A percentile compares a stretch with the other conserved stretches of the same genome.
phyloP scores from a whole-genome alignment of 305 asterid genomes.

The Coffea humblotiana region DNA sequence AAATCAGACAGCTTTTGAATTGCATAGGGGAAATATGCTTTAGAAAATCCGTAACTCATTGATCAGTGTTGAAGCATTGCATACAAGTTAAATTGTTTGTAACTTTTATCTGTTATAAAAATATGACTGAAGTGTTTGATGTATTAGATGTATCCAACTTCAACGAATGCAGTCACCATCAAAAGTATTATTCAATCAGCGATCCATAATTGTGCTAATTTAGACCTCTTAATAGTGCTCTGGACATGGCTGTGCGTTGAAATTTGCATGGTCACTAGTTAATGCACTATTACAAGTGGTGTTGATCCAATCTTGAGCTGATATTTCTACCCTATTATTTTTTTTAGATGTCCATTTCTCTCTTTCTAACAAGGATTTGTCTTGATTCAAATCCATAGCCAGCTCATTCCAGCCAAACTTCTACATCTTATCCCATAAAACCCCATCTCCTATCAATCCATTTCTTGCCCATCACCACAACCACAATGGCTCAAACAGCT shows the following conservation, averaged over 20 bases:
- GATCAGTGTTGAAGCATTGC: too few relatives aligned
- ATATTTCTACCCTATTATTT: not conserved
- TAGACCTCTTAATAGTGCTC: not conserved
- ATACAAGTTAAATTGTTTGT: too few relatives aligned
- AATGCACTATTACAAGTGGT: not conserved
- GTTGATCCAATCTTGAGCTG: not conserved
- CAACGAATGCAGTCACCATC: not conserved
- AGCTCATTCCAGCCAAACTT: slow-evolving; percentile 65
- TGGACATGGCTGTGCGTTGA: not conserved
- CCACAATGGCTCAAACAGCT: slow-evolving; percentile 39
- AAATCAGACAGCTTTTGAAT: too few relatives aligned
- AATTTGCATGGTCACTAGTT: not conserved
- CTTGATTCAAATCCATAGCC: slow-evolving; percentile 35
- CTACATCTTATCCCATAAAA: slow-evolving; percentile 45
- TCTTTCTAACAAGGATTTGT: not conserved
- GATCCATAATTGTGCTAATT: not conserved
- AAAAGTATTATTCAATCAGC: not conserved
- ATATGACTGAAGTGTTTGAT: not conserved
- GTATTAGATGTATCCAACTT: not conserved
- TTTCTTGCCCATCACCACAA: slow-evolving; percentile 19
- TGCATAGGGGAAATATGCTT: not conserved
- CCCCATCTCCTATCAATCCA: slow-evolving; percentile 24
- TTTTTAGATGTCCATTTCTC: not conserved
- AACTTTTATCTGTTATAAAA: too few relatives aligned
- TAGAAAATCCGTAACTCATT: not conserved